Percentiles rank a stretch among this genome's conserved stretches.
Conservation (phyloP, 2,329 filamentous ascomycete species). For the Fusarium bulbicola region DNA sequence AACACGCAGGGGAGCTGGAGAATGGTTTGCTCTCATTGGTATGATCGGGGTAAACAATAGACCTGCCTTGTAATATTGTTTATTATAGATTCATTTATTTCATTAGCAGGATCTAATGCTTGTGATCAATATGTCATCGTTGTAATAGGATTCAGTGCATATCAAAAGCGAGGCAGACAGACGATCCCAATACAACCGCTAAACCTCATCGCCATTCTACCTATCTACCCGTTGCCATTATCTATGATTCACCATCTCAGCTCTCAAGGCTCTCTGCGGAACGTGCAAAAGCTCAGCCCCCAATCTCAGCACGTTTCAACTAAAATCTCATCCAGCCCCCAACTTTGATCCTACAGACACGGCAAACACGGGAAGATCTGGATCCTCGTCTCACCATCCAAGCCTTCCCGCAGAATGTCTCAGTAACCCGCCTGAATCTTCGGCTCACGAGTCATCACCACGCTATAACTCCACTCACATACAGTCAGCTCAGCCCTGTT, state of each 20-base stretch:
- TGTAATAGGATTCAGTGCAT: not conserved
- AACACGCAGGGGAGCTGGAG: not conserved
- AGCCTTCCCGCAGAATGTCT: not conserved
- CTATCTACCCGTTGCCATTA: not conserved
- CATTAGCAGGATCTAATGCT: not conserved
- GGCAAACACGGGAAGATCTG: not conserved
- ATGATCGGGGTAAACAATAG: not conserved
- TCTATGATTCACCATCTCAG: not conserved
- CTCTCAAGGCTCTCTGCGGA: accelerated
- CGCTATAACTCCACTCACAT: not conserved
- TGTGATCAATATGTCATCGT: not conserved
- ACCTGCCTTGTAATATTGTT: not conserved
- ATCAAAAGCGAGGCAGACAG: not conserved
- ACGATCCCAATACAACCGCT: not conserved
- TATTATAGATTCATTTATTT: not conserved
- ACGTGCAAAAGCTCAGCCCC: not conserved
- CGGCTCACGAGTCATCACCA: not conserved
- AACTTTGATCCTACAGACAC: not conserved
- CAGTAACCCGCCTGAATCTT: not conserved
- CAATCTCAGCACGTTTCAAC: not conserved
- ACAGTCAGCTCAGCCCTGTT: conserved; percentile 4
- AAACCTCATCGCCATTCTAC: not conserved
- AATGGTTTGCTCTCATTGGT: accelerated
- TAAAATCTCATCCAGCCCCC: not conserved
- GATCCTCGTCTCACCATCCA: not conserved